These are phyloP conservation scores for Lasiodiplodia gonubiensis DNA, from an alignment of 2,329 filamentous ascomycete genomes.

Conservation along the genomic window DNA sequence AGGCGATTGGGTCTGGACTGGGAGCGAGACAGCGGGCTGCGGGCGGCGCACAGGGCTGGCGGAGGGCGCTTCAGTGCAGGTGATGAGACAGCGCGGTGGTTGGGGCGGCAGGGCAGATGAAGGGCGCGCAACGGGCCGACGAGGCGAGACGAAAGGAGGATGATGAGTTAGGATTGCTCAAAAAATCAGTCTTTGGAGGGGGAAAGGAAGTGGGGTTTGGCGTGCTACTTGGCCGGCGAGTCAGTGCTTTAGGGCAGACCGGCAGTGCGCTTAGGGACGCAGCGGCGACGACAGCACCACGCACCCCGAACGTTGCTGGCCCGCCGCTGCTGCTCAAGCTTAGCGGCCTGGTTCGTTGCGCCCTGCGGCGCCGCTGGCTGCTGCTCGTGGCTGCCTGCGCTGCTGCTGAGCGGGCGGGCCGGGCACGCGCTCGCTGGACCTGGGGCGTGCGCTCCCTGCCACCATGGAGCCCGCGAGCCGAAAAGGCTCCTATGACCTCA, in stretches of 20 bases:
- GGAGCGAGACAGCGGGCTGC: conserved; percentile 1
- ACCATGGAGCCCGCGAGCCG: background rate
- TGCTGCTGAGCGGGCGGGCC: background rate
- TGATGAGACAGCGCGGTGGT: conserved; percentile 7
- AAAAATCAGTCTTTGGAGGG: conserved; percentile 24
- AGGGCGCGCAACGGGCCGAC: conserved; percentile 28
- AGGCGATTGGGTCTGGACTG: conserved; percentile 8
- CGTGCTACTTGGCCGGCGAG: conserved; percentile 27
- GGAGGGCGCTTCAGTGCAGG: background rate
- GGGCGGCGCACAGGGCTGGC: conserved; percentile 1
- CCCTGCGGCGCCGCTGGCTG: background rate
- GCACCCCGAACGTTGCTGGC: background rate
- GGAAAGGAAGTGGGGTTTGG: conserved; percentile 27
- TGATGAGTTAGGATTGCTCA: conserved; percentile 25
- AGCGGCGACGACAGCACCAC: conserved; percentile 1
- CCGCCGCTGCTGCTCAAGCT: background rate
- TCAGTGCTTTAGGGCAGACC: conserved; percentile 25
- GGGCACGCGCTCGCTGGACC: conserved; percentile 2
- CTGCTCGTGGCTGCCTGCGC: conserved; percentile 2
- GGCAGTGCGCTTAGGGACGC: conserved; percentile 17
- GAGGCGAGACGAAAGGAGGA: conserved; percentile 26
- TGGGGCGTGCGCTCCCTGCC: background rate
- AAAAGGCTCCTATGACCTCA: background rate
- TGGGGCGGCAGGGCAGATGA: conserved; percentile 10
- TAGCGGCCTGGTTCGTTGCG: background rate